These are phyloP conservation scores for Cymodocea nodosa DNA, from an alignment of 116 monocot species.

Conservation along the genomic window DNA sequence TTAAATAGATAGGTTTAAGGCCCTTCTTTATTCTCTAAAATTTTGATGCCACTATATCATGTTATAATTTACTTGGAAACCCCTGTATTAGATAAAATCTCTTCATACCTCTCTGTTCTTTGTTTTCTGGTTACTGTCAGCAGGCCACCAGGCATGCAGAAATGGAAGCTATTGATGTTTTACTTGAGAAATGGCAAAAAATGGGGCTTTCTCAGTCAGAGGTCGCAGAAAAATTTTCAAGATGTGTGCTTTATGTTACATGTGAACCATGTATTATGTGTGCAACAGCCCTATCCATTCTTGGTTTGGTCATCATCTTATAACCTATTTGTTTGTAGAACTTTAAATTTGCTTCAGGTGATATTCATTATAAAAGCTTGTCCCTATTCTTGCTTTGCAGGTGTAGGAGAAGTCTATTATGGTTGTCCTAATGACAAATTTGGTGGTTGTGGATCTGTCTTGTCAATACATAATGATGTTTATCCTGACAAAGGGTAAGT, in stretches of 20 bases:
- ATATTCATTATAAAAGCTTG: neutral
- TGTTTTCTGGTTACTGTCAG: conserved; percentile 2
- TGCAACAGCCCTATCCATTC: conserved; percentile 72
- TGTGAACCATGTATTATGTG: conserved; percentile 99
- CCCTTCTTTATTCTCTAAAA: too few relatives aligned
- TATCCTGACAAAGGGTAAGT: conserved; percentile 9
- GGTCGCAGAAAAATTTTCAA: conserved; percentile 66
- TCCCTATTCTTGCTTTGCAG: conserved; percentile 20
- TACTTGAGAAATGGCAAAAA: conserved; percentile 68
- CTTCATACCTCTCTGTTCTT: neutral
- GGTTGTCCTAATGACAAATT: conserved; percentile 98
- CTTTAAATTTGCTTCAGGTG: neutral
- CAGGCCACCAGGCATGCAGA: conserved; percentile 97
- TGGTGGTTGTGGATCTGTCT: conserved; percentile 97
- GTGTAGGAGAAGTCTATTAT: conserved; percentile 65
- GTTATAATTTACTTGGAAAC: too few relatives aligned
- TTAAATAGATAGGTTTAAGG: too few relatives aligned
- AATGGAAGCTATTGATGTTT: conserved; percentile 90
- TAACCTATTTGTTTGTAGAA: too few relatives aligned
- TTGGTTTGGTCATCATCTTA: conserved; percentile 36
- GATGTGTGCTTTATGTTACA: conserved; percentile 86
- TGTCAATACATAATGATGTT: conserved; percentile 56
- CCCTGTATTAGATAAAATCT: too few relatives aligned
- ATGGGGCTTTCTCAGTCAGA: conserved; percentile 37
- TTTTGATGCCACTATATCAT: too few relatives aligned